Conservation (phyloP, 1,284 basidiomycete genomes). For the Bjerkandera adusta region DNA sequence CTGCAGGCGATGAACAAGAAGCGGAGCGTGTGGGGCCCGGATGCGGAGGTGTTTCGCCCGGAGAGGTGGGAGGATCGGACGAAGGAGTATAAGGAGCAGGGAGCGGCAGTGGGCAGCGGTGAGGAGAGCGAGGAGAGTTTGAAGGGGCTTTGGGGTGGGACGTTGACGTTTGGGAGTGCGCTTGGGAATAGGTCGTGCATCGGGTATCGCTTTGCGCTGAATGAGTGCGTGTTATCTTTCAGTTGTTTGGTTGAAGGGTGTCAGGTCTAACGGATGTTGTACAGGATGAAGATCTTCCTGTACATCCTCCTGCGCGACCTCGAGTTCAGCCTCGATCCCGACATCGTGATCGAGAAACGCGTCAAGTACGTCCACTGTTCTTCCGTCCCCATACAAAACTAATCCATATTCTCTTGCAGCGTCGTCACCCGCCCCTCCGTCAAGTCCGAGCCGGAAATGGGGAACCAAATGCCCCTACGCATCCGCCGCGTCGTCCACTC, state of each 20-base stretch:
- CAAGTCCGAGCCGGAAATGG: constrained; percentile 43
- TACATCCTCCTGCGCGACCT: constrained; percentile 56
- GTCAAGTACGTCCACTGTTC: constrained; percentile 48
- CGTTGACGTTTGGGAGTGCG: constrained; percentile 64
- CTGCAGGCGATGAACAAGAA: constrained; percentile 65
- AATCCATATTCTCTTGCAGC: constrained; percentile 29
- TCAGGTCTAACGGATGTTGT: neutral
- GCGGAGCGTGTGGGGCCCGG: constrained; percentile 62
- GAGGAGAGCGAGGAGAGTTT: constrained; percentile 37
- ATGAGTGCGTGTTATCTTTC: constrained; percentile 48
- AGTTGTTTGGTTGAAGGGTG: neutral
- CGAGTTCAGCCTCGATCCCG: constrained; percentile 50
- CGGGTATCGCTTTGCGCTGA: constrained; percentile 68
- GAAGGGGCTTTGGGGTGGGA: constrained; percentile 62
- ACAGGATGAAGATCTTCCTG: constrained; percentile 61
- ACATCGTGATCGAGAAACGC: constrained; percentile 58
- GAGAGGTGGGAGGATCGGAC: constrained; percentile 58
- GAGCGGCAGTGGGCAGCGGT: too few species aligned
- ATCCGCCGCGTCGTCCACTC: constrained; percentile 23
- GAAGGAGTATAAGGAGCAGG: constrained; percentile 26
- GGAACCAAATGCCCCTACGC: constrained; percentile 55
- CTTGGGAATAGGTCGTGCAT: constrained; percentile 68
- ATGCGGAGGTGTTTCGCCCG: constrained; percentile 65
- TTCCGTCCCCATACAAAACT: constrained; percentile 9
- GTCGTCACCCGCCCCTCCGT: constrained; percentile 56